Evolutionary conservation across 495 filamentous ascomycete genomes (phyloP), one percentile per base, ranked within the genome.

Genomic region (Cladorrhinum samala): DNA sequence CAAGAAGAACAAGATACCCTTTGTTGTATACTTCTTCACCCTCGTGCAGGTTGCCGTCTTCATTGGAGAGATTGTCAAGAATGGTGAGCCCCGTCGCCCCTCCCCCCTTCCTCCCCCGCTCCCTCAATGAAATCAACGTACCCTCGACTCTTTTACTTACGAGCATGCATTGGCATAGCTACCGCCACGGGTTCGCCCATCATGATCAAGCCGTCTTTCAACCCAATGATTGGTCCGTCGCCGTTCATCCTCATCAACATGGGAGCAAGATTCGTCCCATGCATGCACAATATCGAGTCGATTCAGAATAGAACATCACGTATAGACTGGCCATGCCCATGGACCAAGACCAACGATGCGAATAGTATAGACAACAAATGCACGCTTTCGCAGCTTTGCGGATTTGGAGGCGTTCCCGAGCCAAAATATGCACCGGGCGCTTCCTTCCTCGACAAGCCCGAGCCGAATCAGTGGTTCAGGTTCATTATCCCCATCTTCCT

Each of bases 401-500:
- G 90, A 17, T 93, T 95, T 56, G 68, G 71, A 46, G 88, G 86
- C 39, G 81, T 88, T 7, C 80, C 83, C 1, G 81, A 86, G 50
- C 86, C 85, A 13, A 41, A 75, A 70, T 78, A 80, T 66, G 61
- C 63, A 25, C 57, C 64, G 20, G 68, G 65, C 2, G 66, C 68
- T 38, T 52, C 54, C 1, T 47, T 61, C 24, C 42, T 64, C 19
- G 65, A 69, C 58, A 58, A 50, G 18, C 73, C 74, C n/a, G 68
- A 76, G 49, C 93, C 93, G 14, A 84, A 96, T 61, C 93, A 98
- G 66, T 97, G 93, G 93, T 98, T 81, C 65, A 84, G 93, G 46
- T 96, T 98, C 72, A 96, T 98, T 65, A 72, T 84, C 16, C 93
- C 93, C 42, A 97, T 98, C 52, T 98, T 98, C 74, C 68, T 96